Evolutionary conservation across 768 basidiomycete species (phyloP).

Genomic region (Lactarius vividus): DNA sequence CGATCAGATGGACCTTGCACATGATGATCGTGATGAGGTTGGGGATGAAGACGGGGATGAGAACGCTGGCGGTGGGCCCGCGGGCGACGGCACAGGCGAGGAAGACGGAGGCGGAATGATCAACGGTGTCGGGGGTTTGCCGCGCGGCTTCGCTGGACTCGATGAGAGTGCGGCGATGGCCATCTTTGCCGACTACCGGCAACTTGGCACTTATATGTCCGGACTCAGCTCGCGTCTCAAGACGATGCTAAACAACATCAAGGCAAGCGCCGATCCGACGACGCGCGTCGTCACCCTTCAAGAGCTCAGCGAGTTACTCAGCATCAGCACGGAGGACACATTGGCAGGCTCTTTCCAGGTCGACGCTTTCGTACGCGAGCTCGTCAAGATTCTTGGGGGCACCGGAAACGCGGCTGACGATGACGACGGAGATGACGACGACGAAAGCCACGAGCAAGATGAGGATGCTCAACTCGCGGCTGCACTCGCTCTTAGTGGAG

Average conservation of each 20-base stretch:
- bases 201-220: constrained; percentile 90
- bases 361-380: constrained; percentile 86
- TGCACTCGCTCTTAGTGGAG: constrained; percentile 78
- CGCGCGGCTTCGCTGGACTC: constrained; percentile 35
- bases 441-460: constrained; percentile 58
- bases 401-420: constrained; percentile 70
- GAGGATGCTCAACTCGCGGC: constrained; percentile 90
- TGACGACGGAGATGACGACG: constrained; percentile 64
- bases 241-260: constrained; percentile 87
- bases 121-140: constrained; percentile 31
- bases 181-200: constrained; percentile 84
- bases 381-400: constrained; percentile 87
- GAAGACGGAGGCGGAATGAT: constrained; percentile 36
- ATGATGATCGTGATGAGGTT: constrained; percentile 47
- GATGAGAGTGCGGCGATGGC: constrained; percentile 74
- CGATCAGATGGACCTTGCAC: constrained; percentile 44
- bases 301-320: constrained; percentile 90
- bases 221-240: constrained; percentile 85
- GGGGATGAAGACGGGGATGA: constrained; percentile 50
- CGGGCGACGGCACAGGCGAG: constrained; percentile 36
- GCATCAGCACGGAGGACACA: constrained; percentile 97
- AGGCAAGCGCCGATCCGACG: constrained; percentile 76
- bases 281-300: constrained; percentile 87
- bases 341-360: constrained; percentile 94
- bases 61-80: constrained; percentile 38